Evolutionary conservation across 805 yeast species (phyloP).

Genomic region (Kluyveromyces aestuarii): DNA sequence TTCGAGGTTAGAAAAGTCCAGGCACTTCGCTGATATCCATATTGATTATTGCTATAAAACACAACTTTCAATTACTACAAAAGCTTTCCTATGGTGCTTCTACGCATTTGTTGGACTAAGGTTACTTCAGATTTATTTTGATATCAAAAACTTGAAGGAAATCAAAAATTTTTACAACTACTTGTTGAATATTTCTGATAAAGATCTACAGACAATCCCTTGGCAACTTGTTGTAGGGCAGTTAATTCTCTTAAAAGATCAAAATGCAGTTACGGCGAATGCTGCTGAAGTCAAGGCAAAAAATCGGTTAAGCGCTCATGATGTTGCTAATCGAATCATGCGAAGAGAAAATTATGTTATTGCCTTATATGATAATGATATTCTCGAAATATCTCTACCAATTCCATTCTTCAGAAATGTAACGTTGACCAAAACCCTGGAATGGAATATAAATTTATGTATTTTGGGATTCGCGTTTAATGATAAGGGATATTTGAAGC

Average conservation of each 20-base stretch:
- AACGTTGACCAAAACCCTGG: slow-evolving; percentile 73
- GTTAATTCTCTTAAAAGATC: slow-evolving; percentile 65
- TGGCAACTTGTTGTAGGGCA: slow-evolving; percentile 84
- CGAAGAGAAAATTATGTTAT: slow-evolving; percentile 89
- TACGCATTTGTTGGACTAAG: slow-evolving; percentile 43
- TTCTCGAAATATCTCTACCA: slow-evolving; percentile 58
- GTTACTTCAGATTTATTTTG: slow-evolving; percentile 47
- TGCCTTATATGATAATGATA: slow-evolving; percentile 73
- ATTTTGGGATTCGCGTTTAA: slow-evolving; percentile 80
- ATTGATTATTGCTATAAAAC: slow-evolving; percentile 31
- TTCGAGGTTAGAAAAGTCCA: slow-evolving; percentile 31
- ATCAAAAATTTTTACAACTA: slow-evolving; percentile 68
- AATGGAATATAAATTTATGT: slow-evolving; percentile 89
- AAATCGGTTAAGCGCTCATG: slow-evolving; percentile 79
- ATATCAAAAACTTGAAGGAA: slow-evolving; percentile 59
- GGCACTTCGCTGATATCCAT: slow-evolving; percentile 28
- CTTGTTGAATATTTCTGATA: slow-evolving; percentile 61
- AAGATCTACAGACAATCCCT: slow-evolving; percentile 83
- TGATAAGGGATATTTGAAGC: slow-evolving; percentile 71
- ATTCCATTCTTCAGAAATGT: slow-evolving; percentile 36
- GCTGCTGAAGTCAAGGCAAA: slow-evolving; percentile 56
- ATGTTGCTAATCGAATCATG: slow-evolving; percentile 92
- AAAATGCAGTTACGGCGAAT: slow-evolving; percentile 52
- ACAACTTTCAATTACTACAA: slow-evolving; percentile 43
- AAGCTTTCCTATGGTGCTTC: slow-evolving; percentile 56